Conservation (phyloP, 2,329 filamentous ascomycete species). For the Berkeleyomyces rouxiae region DNA sequence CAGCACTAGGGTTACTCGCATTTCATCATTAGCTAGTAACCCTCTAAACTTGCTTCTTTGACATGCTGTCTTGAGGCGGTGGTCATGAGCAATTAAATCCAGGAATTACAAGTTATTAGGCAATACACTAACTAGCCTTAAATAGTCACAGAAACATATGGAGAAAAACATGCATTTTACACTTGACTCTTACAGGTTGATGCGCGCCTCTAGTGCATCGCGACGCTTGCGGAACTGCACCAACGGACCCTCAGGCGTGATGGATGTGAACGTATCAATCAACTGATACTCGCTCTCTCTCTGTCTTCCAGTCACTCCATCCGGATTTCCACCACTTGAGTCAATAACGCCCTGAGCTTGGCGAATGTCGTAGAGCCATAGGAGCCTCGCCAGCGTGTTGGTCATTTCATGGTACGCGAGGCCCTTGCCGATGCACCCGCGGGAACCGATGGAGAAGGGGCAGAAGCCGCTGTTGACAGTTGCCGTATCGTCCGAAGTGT, state of each 20-base stretch:
- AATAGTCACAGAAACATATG: too few species aligned
- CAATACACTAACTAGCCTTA: too few species aligned
- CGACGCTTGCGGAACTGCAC: conserved; percentile 38
- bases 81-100: too few species aligned
- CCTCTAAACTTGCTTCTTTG: too few species aligned
- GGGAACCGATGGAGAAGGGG: conserved; percentile 53
- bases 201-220: neutral
- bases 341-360: conserved; percentile 31
- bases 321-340: conserved; percentile 33
- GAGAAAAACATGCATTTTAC: too few species aligned
- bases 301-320: conserved; percentile 32
- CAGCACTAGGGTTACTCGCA: too few species aligned
- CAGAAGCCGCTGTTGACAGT: conserved; percentile 53
- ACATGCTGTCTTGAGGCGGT: too few species aligned
- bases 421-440: conserved; percentile 57
- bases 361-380: conserved; percentile 46
- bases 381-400: conserved; percentile 41
- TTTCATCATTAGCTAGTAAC: too few species aligned
- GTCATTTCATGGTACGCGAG: conserved; percentile 52
- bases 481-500: conserved; percentile 34
- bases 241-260: conserved; percentile 49
- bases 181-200: too few species aligned
- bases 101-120: too few species aligned
- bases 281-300: conserved; percentile 49
- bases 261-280: conserved; percentile 54